Conservation (phyloP, 345 rosid genomes). For the Passiflora organensis region DNA sequence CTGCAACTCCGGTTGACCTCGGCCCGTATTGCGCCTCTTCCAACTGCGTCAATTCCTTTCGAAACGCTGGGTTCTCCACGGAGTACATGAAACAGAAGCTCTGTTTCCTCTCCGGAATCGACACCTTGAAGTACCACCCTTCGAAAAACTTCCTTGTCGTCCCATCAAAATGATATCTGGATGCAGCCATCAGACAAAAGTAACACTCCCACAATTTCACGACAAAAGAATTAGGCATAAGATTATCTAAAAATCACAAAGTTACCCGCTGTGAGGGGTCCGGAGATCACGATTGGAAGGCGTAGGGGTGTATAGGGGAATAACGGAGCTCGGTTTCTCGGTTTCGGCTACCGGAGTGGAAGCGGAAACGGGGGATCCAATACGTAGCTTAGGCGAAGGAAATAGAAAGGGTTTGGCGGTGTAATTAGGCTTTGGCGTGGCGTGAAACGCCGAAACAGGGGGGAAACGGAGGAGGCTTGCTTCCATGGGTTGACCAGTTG, state of each 20-base stretch:
- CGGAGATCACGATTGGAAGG: slow-evolving; percentile 50
- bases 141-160: slow-evolving; percentile 64
- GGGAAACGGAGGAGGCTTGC: too few relatives aligned
- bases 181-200: neutral
- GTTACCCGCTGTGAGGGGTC: slow-evolving; percentile 97
- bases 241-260: neutral
- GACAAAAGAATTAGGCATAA: neutral
- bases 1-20: slow-evolving; percentile 79
- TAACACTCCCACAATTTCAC: neutral
- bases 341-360: neutral
- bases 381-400: too few relatives aligned
- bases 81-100: slow-evolving; percentile 96
- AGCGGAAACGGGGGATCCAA: too few relatives aligned
- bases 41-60: slow-evolving; percentile 38
- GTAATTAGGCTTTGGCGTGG: too few relatives aligned
- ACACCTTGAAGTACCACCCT: slow-evolving; percentile 94
- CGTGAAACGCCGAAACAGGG: too few relatives aligned
- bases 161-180: slow-evolving; percentile 92
- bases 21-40: slow-evolving; percentile 61
- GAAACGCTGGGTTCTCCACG: slow-evolving; percentile 77
- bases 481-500: too few relatives aligned
- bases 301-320: neutral
- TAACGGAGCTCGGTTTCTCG: neutral
- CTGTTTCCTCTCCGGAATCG: slow-evolving; percentile 76
- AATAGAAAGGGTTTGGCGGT: too few relatives aligned